Base-by-base conservation (phyloP, 2,329 filamentous ascomycete genomes). In the Capronia epimyces region DNA sequence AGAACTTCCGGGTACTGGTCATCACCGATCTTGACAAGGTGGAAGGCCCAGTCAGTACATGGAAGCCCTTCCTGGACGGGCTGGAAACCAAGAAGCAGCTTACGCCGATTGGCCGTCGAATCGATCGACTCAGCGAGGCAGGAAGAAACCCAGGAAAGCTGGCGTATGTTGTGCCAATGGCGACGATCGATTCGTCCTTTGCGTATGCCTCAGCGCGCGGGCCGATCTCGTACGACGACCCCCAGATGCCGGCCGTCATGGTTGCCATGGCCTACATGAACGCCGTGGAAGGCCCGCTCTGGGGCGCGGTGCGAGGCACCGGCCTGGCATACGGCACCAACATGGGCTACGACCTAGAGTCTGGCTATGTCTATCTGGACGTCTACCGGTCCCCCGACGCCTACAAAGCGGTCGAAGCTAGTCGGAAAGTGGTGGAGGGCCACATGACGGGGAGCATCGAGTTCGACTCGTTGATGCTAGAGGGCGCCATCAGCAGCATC, bases 221-320 rank as follows among this genome's bases (percentile, higher is more conserved):
- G 4, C 80, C 91, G 13, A 78, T 80, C 20, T 87, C 84, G 0
- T 90, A 86, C 64, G 76, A 79, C 3, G 85, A 96, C 63, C 84
- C 89, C 0, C 78, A 81, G 13, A 75, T 97, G 1, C 89, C 93
- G 0, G 84, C 90, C 1, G 77, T 95, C 45, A 81, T 95, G 67
- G 90, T 98, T 6, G 89, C 91, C 1, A 81, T 89, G 43, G 83
- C 89, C 16, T 97, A 96, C 65, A 84, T 98, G 54, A 90, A 96
- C 65, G 84, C 89, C 1, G 86, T 94, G 15, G 93, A 98, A 69
- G 93, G 93, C 0, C 93, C 93, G 0, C 80, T 98, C 25, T 97
- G 93, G 91, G 86, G 86, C 57, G 88, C 89, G 0, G 87, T 97
- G 43, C 88, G 93, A 41, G 93, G 93, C 49, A 93, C 88, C 37